Base-by-base conservation (phyloP, 75 land plant species). In the Selaginella moellendorffii region DNA sequence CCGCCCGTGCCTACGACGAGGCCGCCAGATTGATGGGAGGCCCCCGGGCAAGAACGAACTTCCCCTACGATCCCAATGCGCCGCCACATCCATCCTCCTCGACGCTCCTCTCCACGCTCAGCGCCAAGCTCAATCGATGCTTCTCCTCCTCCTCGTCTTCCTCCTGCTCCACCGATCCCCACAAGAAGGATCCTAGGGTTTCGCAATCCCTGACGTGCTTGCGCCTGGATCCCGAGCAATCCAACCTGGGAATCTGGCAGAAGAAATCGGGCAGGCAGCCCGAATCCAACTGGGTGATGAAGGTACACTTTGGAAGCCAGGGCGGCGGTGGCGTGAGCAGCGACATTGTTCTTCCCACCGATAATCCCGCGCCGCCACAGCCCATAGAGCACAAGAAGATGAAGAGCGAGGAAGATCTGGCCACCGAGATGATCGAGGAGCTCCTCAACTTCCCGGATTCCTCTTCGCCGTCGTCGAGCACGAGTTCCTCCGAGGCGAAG, bases 21-120 rank as follows among this genome's bases (percentile, higher is more conserved):
- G 77, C 81, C 0, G 81, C 81, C 2, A 62, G 77, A 67, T 29
- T 79, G 10, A 74, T 79, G 77, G 76, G 77, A 17, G 81, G 81
- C 14, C 65, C 77, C 19, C 46, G 66, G 42, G 81, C 81, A 1
- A 64, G 74, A 0, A 74, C 81, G 22, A 79, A 79, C 54, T 74
- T 74, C 54, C 59, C 59, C 5, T 56, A 21, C 59, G 59, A 56
- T 19, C 59, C 59, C 8, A 56, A 56, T 56, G 59, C 59, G 24
- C 68, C 71, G 23, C 73, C 31, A 18, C 75, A 72, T 24, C 67
- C 72, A 12, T 68, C 65, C 26, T 64, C 64, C 2, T 71, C 72
- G n/a, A 27, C 14, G 5, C 59, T 56, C 23, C 59, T 56, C 9
- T 9, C 59, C 17, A 56, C 59, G 5, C 59, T 56, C 23, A 56